These are phyloP conservation scores for Hypoxylon rubiginosum DNA, from an alignment of 2,329 filamentous ascomycete species.

Conservation along the genomic window DNA sequence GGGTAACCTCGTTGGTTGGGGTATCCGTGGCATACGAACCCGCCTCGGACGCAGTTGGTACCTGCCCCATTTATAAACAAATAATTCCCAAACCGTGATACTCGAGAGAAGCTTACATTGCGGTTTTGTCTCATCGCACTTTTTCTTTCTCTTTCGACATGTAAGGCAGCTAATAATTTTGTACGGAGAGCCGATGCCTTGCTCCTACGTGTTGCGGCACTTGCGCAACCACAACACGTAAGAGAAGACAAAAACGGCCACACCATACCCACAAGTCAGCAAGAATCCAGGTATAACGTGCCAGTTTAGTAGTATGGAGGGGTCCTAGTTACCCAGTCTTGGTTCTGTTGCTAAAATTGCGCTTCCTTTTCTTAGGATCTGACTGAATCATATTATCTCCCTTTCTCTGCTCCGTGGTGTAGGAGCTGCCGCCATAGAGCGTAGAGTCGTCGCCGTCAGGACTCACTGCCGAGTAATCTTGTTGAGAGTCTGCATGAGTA, in stretches of 20 bases:
- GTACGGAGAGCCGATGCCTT: constrained; percentile 59
- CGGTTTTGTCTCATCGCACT: constrained; percentile 94
- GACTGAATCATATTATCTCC: constrained; percentile 65
- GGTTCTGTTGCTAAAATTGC: constrained; percentile 93
- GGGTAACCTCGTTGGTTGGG: constrained; percentile 84
- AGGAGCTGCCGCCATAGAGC: constrained; percentile 58
- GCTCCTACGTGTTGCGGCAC: constrained; percentile 24
- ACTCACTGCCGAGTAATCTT: constrained; percentile 66
- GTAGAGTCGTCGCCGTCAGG: constrained; percentile 66
- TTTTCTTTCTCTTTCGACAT: constrained; percentile 93
- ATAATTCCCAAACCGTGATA: constrained; percentile 18
- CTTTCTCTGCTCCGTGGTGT: constrained; percentile 59
- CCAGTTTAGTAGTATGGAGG: neutral
- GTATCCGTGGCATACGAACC: constrained; percentile 93
- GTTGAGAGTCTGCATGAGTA: constrained; percentile 60
- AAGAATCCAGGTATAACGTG: constrained; percentile 17
- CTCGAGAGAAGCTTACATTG: constrained; percentile 76
- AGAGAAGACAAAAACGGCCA: constrained; percentile 31
- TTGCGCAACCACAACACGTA: constrained; percentile 18
- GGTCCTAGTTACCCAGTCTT: constrained; percentile 71
- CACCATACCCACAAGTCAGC: constrained; percentile 38
- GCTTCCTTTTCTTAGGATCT: constrained; percentile 77
- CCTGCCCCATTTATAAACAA: constrained; percentile 62
- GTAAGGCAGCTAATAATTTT: constrained; percentile 75
- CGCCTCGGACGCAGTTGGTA: constrained; percentile 90